phyloP scores from a whole-genome alignment of 192 early-diverging fungal genomes.

The Umbelopsis vinacea region DNA sequence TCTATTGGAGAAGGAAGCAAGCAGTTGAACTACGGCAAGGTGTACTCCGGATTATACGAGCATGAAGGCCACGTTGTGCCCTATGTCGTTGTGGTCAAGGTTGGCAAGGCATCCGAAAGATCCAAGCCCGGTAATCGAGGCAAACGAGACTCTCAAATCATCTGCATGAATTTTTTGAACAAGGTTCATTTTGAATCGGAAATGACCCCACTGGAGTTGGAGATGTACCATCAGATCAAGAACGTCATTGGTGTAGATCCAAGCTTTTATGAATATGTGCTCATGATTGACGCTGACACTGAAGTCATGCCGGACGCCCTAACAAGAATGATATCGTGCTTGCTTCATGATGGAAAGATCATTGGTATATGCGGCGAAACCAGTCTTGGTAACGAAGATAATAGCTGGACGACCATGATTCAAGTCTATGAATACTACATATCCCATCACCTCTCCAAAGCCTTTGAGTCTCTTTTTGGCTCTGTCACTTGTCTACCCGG shows the following conservation, averaged over 20 bases:
- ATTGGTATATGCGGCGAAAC: slow-evolving; percentile 98
- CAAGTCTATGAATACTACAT: slow-evolving; percentile 99
- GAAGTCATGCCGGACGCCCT: slow-evolving; percentile 85
- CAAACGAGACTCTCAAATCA: slow-evolving; percentile 86
- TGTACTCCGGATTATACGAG: slow-evolving; percentile 83
- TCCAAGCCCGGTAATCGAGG: slow-evolving; percentile 82
- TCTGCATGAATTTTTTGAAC: slow-evolving; percentile 83
- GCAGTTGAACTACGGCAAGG: slow-evolving; percentile 82
- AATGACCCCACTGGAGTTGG: slow-evolving; percentile 80
- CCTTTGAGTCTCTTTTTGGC: slow-evolving; percentile 97
- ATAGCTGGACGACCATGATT: slow-evolving; percentile 97
- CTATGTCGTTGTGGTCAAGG: slow-evolving; percentile 81
- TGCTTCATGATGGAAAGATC: slow-evolving; percentile 79
- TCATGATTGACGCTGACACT: slow-evolving; percentile 83
- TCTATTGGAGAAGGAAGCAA: slow-evolving; percentile 78
- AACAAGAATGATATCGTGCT: slow-evolving; percentile 84
- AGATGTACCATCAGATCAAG: slow-evolving; percentile 85
- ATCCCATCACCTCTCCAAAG: slow-evolving; percentile 94
- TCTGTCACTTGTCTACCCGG: slow-evolving; percentile 97
- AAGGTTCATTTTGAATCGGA: slow-evolving; percentile 79
- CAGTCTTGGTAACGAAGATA: slow-evolving; percentile 87
- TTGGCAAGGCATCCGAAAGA: slow-evolving; percentile 72
- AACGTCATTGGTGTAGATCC: slow-evolving; percentile 85
- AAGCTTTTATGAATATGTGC: slow-evolving; percentile 76
- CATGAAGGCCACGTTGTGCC: slow-evolving; percentile 76